Evolutionary conservation across 495 filamentous ascomycete species (phyloP), one percentile per base, ranked within the genome.

Genomic region (Tuber calosporum): DNA sequence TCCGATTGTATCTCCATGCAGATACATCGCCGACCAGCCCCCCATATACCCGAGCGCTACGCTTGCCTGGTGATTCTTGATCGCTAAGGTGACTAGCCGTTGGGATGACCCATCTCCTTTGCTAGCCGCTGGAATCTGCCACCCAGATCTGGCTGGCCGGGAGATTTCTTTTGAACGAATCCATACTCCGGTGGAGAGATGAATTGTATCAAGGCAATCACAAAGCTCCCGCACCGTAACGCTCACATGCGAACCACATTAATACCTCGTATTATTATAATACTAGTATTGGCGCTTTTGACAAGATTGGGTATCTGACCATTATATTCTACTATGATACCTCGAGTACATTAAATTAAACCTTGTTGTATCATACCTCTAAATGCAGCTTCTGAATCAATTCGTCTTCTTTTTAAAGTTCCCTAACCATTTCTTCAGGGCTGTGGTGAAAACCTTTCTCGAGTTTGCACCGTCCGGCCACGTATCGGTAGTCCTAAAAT

Each of bases 371-470:
- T 62, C 53, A 34, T 30, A 34, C 53, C 53, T 17, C 30, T 1
- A 9, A 62, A 34, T 17, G 13, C 53, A 34, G 19, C 13, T 6
- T 2, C 53, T 13, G 53, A 69, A 67, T 40, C 26, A 68, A n/a
- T 58, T 17, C 20, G 67, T 69, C 26, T 66, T 36, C 34, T 36
- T n/a, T 15, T 77, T 73, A 26, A 76, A 72, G 84, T 83, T 69
- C 77, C 88, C 38, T 88, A 86, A 36, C 88, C 87, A 75, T 85
- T 86, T 72, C 86, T 86, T 67, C 87, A 86, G 74, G 83, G 84
- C 82, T 85, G 87, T 72, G 84, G 90, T 40, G 94, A 81, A 81
- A 41, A 81, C 13, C 19, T 30, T 58, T 17, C 70, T 67, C 48
- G 79, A 66, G 36, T 79, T 69, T 13, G 38, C 70, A 26, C 67